These are phyloP conservation scores for Tilletia caries DNA, from an alignment of 1,284 basidiomycete genomes.

Conservation along the genomic window DNA sequence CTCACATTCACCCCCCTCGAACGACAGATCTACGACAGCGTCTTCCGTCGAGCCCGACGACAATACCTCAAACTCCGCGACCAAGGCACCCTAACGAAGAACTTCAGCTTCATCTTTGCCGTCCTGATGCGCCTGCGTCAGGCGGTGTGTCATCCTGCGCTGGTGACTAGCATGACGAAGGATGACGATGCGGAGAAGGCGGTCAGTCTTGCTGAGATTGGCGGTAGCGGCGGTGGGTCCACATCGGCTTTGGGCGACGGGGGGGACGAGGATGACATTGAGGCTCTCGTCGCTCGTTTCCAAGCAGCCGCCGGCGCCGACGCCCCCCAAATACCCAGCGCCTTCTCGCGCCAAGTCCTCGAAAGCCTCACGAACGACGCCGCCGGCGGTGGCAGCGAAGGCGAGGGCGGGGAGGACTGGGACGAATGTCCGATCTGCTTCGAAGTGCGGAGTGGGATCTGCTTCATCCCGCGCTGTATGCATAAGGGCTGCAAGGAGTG, in stretches of 20 bases:
- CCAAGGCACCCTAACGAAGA: conserved; percentile 42
- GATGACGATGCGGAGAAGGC: conserved; percentile 14
- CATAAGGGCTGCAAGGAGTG: conserved; percentile 70
- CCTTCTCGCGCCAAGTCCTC: background rate
- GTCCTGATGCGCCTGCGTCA: conserved; percentile 56
- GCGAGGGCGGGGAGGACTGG: conserved; percentile 21
- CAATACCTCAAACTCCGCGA: conserved; percentile 41
- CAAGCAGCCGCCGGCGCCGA: background rate
- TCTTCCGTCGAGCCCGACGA: conserved; percentile 46
- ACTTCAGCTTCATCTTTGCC: conserved; percentile 55
- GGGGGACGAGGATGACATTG: conserved; percentile 25
- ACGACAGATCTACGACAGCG: conserved; percentile 53
- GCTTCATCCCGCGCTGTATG: conserved; percentile 53
- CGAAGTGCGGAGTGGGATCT: conserved; percentile 40
- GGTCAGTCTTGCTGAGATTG: conserved; percentile 22
- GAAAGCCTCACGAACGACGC: background rate
- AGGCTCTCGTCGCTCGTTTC: conserved; percentile 21
- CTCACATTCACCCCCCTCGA: conserved; percentile 43
- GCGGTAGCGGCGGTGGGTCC: background rate
- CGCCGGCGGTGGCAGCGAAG: too few relatives aligned
- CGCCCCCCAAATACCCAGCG: background rate
- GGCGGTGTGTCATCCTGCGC: conserved; percentile 55
- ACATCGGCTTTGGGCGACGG: conserved; percentile 13
- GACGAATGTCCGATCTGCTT: conserved; percentile 53
- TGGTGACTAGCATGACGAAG: conserved; percentile 43